A percentile compares a stretch with the other conserved stretches of the same genome.
Evolutionary conservation across 1,284 basidiomycete species (phyloP).

Genomic region (Xanthoconium separans): DNA sequence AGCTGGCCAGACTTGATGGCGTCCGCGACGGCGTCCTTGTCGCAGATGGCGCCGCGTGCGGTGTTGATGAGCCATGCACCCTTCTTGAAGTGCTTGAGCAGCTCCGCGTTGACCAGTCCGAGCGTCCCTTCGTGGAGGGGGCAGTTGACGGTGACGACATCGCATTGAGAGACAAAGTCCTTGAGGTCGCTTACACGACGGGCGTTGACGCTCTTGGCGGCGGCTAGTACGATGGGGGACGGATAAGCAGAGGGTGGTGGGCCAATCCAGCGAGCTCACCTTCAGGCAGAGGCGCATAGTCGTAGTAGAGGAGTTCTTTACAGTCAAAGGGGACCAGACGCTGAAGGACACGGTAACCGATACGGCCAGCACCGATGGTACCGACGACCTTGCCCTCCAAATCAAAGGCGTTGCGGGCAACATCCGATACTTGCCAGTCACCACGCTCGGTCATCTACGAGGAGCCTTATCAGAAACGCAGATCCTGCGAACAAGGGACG

Average conservation of each 20-base stretch:
- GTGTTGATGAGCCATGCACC: slow-evolving; percentile 93
- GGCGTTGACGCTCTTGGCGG: slow-evolving; percentile 69
- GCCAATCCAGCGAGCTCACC: slow-evolving; percentile 35
- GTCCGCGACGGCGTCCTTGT: slow-evolving; percentile 76
- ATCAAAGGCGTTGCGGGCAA: slow-evolving; percentile 84
- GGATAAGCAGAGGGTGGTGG: not conserved
- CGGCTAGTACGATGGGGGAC: slow-evolving; percentile 39
- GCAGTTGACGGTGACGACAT: slow-evolving; percentile 87
- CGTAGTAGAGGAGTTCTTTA: slow-evolving; percentile 93
- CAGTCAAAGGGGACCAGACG: slow-evolving; percentile 85
- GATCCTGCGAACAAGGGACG: not conserved
- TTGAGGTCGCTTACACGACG: slow-evolving; percentile 82
- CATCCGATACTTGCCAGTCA: slow-evolving; percentile 82
- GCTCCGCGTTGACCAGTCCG: slow-evolving; percentile 80
- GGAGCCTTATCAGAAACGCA: not conserved
- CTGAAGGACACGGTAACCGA: slow-evolving; percentile 90
- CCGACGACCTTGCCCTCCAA: slow-evolving; percentile 91
- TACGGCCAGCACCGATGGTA: slow-evolving; percentile 84
- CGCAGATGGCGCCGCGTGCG: slow-evolving; percentile 91
- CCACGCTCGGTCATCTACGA: slow-evolving; percentile 77
- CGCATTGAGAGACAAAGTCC: slow-evolving; percentile 82
- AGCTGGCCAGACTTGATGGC: slow-evolving; percentile 82
- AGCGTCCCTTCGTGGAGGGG: slow-evolving; percentile 88
- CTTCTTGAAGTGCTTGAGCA: slow-evolving; percentile 89
- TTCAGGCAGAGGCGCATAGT: slow-evolving; percentile 82